Evolutionary conservation across 768 basidiomycete species (phyloP).

Genomic region (Termitomyces sp.): DNA sequence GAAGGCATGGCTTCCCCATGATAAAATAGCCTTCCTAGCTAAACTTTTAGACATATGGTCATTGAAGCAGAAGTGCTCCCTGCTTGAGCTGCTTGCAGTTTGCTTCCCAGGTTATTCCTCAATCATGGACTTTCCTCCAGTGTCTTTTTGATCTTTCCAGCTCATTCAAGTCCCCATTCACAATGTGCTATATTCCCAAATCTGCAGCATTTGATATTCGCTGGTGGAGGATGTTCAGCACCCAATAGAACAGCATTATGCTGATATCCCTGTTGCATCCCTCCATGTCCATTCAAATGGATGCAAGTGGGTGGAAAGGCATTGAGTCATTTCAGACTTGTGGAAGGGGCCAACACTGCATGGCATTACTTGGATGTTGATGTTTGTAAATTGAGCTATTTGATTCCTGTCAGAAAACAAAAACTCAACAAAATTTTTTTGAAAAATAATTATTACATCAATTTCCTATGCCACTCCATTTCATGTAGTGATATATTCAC

Average conservation of each 20-base stretch:
- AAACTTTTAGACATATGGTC: no score
- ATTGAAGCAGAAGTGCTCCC: no score
- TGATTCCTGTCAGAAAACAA: no score
- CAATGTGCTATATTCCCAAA: constrained; percentile 20
- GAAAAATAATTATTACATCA: no score
- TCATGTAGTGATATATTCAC: no score
- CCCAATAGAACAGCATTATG: constrained; percentile 26
- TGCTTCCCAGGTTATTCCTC: constrained; percentile 29
- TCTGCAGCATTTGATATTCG: constrained; percentile 18
- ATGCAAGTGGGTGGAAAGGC: constrained; percentile 11
- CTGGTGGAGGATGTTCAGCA: constrained; percentile 28
- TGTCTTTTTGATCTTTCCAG: constrained; percentile 24
- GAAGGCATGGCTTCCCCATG: no score
- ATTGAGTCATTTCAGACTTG: constrained; percentile 13
- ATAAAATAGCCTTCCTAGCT: no score
- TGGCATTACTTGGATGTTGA: no score
- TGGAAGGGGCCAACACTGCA: no score
- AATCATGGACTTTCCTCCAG: constrained; percentile 23
- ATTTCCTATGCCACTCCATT: no score
- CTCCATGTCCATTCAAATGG: not conserved
- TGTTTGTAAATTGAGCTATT: no score
- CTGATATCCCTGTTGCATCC: constrained; percentile 9
- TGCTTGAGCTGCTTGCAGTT: constrained; percentile 21
- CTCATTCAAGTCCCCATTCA: constrained; percentile 19
- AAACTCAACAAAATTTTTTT: no score